Evolutionary conservation across 2,329 filamentous ascomycete genomes (phyloP).

Genomic region (Colletotrichum viniferum): DNA sequence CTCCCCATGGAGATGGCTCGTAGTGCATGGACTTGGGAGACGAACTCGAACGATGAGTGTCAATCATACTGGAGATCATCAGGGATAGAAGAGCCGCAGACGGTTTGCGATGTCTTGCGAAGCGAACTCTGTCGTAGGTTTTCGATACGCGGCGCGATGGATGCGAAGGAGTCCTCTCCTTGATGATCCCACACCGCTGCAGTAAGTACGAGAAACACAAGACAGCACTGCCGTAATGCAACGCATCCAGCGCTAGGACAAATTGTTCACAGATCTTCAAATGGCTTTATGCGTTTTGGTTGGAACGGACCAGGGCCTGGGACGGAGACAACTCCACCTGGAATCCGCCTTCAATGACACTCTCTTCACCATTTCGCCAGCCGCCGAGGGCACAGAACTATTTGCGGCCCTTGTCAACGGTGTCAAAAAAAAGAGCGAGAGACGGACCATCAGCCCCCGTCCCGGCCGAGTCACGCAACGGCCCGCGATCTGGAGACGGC

Average conservation of each 20-base stretch:
- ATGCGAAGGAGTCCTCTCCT: background rate
- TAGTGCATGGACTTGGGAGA: background rate
- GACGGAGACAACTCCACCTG: background rate
- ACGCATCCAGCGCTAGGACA: background rate
- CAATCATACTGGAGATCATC: background rate
- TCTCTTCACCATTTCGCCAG: background rate
- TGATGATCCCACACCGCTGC: background rate
- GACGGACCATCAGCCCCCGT: background rate
- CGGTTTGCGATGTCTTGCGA: background rate
- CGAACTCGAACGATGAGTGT: background rate
- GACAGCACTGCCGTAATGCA: background rate
- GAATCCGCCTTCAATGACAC: background rate
- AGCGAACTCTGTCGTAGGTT: background rate
- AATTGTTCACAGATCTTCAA: background rate
- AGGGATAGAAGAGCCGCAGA: background rate
- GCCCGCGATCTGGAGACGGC: background rate
- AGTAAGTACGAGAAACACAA: background rate
- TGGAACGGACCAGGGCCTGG: background rate
- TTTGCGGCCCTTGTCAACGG: background rate
- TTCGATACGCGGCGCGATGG: background rate
- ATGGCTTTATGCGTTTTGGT: background rate
- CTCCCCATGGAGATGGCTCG: background rate
- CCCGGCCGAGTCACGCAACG: background rate
- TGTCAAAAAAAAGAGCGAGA: background rate
- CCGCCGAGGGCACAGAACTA: background rate